Base-by-base conservation (phyloP, 2,329 filamentous ascomycete genomes). In the Neonectria neomacrospora region DNA sequence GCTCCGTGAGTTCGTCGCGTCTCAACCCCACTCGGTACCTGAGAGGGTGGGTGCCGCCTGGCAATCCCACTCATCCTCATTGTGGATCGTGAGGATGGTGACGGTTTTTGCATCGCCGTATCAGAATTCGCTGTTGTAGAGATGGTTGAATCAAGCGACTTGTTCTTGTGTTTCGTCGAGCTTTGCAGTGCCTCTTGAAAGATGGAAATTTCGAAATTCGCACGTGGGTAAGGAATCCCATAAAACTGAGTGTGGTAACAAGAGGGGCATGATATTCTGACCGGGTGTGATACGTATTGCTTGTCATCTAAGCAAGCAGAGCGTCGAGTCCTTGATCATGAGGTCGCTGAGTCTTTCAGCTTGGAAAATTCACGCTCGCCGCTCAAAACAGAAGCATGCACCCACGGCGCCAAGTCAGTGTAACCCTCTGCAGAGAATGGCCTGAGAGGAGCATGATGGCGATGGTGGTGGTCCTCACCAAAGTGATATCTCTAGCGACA, bases 1-100 rank as follows among this genome's bases (percentile, higher is more conserved):
- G 59, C 70, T 65, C 71, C 71, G 71, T 71, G 63, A 65, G 57
- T 64, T 72, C 64, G 57, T 64, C 65, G 37, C 68, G 61, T 63
- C 50, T 62, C 22, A 58, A 67, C 71, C 61, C 70, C 70, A 71
- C 70, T 54, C 58, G 50, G 68, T 71, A 71, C 68, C 71, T 72
- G 70, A 73, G 68, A 66, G 66, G 66, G 68, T 71, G 69, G 71
- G 64, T 57, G 64, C 63, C 28, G 41, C 50, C 50, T 53, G 45
- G 59, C 51, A 45, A 32, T 45, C 44, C 59, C 55, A 62, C 58
- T 23, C 44, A n/a, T 23, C 14, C 44, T 22, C 11, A 51, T 53
- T 55, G 41, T 62, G 66, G 63, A 67, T 55, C 45, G 52, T 54
- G 48, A 42, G 54, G 41, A 63, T 32, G 37, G 52, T 39, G 58